Percentiles rank a stretch among this genome's conserved stretches.
Conservation (phyloP, 2,329 filamentous ascomycete species). For the Amphichorda felina region DNA sequence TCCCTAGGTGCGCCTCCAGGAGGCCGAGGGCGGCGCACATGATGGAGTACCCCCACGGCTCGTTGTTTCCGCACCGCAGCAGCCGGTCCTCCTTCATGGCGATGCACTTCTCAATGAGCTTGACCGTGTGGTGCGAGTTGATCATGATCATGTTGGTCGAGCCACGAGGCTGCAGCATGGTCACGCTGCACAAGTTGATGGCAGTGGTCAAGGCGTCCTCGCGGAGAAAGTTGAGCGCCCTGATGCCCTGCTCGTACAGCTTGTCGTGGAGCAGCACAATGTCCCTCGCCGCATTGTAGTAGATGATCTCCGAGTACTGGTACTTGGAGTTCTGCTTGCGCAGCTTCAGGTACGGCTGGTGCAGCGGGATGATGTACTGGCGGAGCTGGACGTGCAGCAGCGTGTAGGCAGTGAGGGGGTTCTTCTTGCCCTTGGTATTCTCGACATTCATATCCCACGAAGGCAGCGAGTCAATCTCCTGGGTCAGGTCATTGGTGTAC, state of each 20-base stretch:
- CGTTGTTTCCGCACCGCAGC: conserved; percentile 49
- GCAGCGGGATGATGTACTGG: conserved; percentile 50
- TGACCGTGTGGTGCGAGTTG: conserved; percentile 46
- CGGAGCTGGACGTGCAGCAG: conserved; percentile 48
- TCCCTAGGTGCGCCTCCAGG: conserved; percentile 45
- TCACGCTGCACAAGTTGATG: conserved; percentile 49
- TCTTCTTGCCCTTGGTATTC: conserved; percentile 27
- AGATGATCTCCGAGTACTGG: conserved; percentile 50
- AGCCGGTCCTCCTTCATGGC: conserved; percentile 49
- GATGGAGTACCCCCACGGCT: conserved; percentile 52
- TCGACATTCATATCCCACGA: conserved; percentile 34
- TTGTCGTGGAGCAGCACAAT: conserved; percentile 51
- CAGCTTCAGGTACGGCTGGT: conserved; percentile 48
- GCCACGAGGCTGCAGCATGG: conserved; percentile 45
- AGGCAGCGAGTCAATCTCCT: conserved; percentile 47
- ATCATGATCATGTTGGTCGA: conserved; percentile 52
- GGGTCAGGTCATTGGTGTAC: conserved; percentile 48
- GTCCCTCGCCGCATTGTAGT: conserved; percentile 50
- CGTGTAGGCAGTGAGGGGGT: conserved; percentile 46
- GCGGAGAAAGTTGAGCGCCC: conserved; percentile 46
- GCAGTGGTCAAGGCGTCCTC: conserved; percentile 48
- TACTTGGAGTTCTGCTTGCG: conserved; percentile 48
- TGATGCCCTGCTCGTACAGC: conserved; percentile 45
- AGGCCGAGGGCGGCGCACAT: conserved; percentile 49
- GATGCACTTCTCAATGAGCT: conserved; percentile 49